These are phyloP conservation scores for Allomyces macrogynus DNA, from an alignment of 192 early-diverging fungal genomes.

Conservation along the genomic window DNA sequence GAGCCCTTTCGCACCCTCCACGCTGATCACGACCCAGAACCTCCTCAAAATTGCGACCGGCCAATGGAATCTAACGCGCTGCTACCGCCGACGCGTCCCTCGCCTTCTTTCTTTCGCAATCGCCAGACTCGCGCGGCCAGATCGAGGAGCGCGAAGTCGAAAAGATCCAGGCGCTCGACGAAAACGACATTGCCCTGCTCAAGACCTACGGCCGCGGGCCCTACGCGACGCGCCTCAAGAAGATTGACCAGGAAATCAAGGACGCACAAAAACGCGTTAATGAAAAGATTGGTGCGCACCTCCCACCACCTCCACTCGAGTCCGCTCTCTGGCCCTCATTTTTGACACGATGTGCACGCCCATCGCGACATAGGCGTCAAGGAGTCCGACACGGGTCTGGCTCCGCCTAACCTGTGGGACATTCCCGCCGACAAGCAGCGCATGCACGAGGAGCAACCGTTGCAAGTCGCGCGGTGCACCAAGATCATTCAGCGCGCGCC, in stretches of 20 bases:
- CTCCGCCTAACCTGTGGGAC: conserved; percentile 96
- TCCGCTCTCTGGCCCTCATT: background rate
- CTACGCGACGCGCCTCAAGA: conserved; percentile 87
- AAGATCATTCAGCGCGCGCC: conserved; percentile 92
- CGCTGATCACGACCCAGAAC: too few species aligned
- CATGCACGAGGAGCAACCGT: conserved; percentile 83
- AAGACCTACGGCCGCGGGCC: conserved; percentile 97
- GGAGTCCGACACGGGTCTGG: conserved; percentile 94
- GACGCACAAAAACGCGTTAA: conserved; percentile 95
- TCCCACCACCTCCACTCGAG: too few species aligned
- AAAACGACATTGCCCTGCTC: conserved; percentile 73
- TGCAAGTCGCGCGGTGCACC: conserved; percentile 90
- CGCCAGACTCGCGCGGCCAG: conserved; percentile 11
- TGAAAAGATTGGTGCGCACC: conserved; percentile 81
- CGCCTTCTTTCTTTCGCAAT: conserved; percentile 21
- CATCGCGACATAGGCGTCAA: conserved; percentile 51
- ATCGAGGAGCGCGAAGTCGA: too few species aligned
- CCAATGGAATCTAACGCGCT: background rate
- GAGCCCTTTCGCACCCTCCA: background rate
- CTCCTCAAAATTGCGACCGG: background rate
- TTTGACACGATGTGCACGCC: background rate
- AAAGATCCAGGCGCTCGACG: conserved; percentile 44
- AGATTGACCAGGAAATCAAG: conserved; percentile 84
- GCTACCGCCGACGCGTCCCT: conserved; percentile 1
- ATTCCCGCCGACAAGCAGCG: conserved; percentile 96